phyloP scores from a whole-genome alignment of 345 rosid species.

The Rubroshorea leprosula region DNA sequence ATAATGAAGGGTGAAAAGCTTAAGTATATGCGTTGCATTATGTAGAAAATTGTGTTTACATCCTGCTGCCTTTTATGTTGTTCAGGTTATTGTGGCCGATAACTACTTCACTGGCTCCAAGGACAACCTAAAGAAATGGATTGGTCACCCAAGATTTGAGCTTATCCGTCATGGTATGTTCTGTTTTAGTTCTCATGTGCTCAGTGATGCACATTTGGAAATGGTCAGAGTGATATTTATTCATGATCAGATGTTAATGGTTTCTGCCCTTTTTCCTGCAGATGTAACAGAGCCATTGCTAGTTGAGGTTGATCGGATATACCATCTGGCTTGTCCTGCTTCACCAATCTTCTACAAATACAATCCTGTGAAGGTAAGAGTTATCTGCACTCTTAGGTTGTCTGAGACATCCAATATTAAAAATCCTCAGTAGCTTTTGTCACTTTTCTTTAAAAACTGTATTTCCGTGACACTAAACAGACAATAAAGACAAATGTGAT shows the following conservation, averaged over 20 bases:
- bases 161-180: constrained; percentile 83
- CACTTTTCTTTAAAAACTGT: not conserved
- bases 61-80: not conserved
- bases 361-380: constrained; percentile 89
- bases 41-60: not conserved
- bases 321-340: constrained; percentile 97
- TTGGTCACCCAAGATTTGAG: constrained; percentile 96
- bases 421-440: not conserved
- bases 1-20: not conserved
- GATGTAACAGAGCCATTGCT: constrained; percentile 93
- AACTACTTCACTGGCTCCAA: constrained; percentile 90
- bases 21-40: not conserved
- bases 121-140: constrained; percentile 90
- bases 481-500: constrained; percentile 97
- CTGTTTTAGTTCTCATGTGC: constrained; percentile 8
- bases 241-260: not conserved
- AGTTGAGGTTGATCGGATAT: constrained; percentile 83
- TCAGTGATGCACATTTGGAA: not conserved
- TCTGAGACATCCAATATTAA: not conserved
- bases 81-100: constrained; percentile 77
- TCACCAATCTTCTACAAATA: constrained; percentile 96
- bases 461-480: constrained; percentile 31
- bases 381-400: not conserved
- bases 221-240: not conserved
- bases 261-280: constrained; percentile 14